Evolutionary conservation across 495 filamentous ascomycete genomes (phyloP).

Genomic region (Aspergillus affinis): DNA sequence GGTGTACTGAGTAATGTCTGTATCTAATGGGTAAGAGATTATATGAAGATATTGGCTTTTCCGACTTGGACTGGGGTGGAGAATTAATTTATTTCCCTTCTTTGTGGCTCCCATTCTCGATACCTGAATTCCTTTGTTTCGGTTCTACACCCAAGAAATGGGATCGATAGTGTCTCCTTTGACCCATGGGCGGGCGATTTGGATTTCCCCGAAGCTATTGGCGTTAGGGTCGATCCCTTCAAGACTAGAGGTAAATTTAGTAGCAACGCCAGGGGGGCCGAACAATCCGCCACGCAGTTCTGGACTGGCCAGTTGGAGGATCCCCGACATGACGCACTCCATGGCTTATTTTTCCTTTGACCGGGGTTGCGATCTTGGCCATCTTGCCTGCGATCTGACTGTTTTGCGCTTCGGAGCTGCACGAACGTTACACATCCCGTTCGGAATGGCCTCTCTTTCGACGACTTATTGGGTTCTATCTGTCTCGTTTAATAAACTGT

Average conservation of each 20-base stretch:
- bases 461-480: too few relatives aligned
- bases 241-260: slow-evolving; percentile 1
- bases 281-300: background rate
- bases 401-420: background rate
- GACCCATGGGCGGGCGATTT: background rate
- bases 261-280: slow-evolving; percentile 4
- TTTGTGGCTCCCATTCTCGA: background rate
- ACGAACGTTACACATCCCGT: background rate
- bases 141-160: background rate
- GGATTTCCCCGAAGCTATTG: slow-evolving; percentile 2
- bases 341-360: background rate
- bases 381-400: background rate
- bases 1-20: background rate
- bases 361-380: background rate
- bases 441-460: background rate
- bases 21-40: too few relatives aligned
- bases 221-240: slow-evolving; percentile 5
- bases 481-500: too few relatives aligned
- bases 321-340: background rate
- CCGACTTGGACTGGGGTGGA: background rate
- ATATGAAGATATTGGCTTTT: too few relatives aligned
- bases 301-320: background rate
- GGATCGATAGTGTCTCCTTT: background rate
- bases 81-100: background rate
- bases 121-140: background rate